Evolutionary conservation across 2,329 filamentous ascomycete species (phyloP), one percentile per base, ranked within the genome.

Genomic region (Venturia asperata): DNA sequence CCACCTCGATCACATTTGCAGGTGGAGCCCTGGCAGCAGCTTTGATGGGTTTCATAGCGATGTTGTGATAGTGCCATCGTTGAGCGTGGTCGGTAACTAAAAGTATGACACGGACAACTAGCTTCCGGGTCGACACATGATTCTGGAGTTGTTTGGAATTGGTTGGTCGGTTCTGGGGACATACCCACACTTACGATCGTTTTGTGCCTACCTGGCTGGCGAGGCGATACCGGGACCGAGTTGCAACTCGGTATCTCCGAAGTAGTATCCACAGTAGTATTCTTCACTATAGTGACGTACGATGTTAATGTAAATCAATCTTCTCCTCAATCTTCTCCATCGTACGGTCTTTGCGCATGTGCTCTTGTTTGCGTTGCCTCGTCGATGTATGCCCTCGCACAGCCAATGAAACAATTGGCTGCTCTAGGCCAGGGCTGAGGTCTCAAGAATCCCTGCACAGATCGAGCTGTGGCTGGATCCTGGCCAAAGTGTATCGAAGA

Each of bases 11-110:
- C 34, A 52, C 47, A 5, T 30, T 62, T 41, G 64, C 55, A 41
- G 64, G 64, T 37, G 64, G 55, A 62, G 64, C 58, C 19, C 56
- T 41, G 13, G 64, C 64, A 24, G 55, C 37, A 27, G 47, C 52
- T 43, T 10, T 64, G 37, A 49, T 56, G 39, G 63, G 30, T 39
- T 30, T 52, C 34, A 45, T 45, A 24, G 62, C 62, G 4, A 24
- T 63, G 24, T 19, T 63, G 5, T 63, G 27, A 63, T 30, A 11
- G 24, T 11, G 17, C 43, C 21, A 11, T 43, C 3, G 10, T 58
- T 6, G 2, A 1, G 5, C 10, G 17, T n/a, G n/a, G n/a, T 13
- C 30, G 5, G 52, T 6, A 34, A 34, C 6, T 15, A 37, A n/a
- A 6, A 34, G 30, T 3, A 34, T 34, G 30, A 34, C 30, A 34